These are phyloP conservation scores for Volutella citrinella DNA, from an alignment of 2,329 filamentous ascomycete genomes.

Conservation along the genomic window DNA sequence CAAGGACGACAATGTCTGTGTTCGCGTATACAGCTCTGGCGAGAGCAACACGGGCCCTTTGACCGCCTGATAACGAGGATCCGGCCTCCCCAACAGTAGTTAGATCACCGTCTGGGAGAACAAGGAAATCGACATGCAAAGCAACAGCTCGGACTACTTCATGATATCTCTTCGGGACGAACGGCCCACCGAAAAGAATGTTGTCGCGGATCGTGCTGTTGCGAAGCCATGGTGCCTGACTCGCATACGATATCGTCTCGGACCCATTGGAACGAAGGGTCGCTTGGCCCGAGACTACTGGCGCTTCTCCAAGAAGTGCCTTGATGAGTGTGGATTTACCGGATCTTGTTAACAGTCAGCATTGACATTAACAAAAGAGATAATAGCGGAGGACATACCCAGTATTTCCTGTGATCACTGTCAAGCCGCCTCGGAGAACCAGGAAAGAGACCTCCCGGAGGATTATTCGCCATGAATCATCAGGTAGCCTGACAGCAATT, in stretches of 20 bases:
- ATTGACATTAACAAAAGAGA: no score
- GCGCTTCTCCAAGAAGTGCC: constrained; percentile 61
- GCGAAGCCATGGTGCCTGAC: constrained; percentile 71
- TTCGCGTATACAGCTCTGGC: constrained; percentile 20
- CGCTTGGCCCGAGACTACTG: no score
- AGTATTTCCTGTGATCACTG: constrained; percentile 57
- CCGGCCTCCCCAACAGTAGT: constrained; percentile 51
- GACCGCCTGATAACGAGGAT: constrained; percentile 12
- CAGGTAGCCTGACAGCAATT: background rate
- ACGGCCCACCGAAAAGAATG: constrained; percentile 68
- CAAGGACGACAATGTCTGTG: constrained; percentile 46
- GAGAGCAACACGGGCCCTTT: constrained; percentile 15
- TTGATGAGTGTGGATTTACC: constrained; percentile 67
- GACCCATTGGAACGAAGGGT: constrained; percentile 23
- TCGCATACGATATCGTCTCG: constrained; percentile 4
- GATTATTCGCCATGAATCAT: background rate
- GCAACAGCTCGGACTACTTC: constrained; percentile 68
- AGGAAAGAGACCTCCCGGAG: constrained; percentile 67
- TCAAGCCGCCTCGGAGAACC: constrained; percentile 59
- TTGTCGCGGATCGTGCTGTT: constrained; percentile 72
- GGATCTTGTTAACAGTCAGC: constrained; percentile 52
- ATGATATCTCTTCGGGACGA: constrained; percentile 60
- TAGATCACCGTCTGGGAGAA: constrained; percentile 65
- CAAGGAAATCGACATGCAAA: constrained; percentile 66
- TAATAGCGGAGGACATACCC: constrained; percentile 1